Percentiles rank a stretch among this genome's conserved stretches.
Evolutionary conservation across 805 yeast genomes (phyloP).

Genomic region (Barnettozyma californica): DNA sequence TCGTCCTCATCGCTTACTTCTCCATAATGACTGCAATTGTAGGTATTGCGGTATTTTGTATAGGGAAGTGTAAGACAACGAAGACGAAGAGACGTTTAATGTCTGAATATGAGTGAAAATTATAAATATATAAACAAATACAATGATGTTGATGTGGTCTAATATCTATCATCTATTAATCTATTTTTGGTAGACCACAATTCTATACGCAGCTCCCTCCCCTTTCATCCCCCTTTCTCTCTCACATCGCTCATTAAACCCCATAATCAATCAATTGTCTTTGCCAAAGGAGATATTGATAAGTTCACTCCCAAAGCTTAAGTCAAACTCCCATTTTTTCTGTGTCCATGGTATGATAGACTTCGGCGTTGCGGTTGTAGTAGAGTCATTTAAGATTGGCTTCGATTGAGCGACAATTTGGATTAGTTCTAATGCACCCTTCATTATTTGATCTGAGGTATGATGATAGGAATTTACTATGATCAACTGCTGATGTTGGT

Average conservation of each 20-base stretch:
- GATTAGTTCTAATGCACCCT: too few species aligned
- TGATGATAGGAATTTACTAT: too few species aligned
- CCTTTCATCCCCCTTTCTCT: too few species aligned
- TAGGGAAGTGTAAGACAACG: neutral
- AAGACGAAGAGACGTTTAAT: neutral
- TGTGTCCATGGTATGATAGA: neutral
- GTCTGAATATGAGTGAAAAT: neutral
- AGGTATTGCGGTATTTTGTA: slow-evolving; percentile 1
- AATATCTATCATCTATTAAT: neutral
- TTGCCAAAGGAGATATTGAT: neutral
- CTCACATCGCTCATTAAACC: too few species aligned
- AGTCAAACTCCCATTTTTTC: neutral
- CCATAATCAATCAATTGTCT: neutral
- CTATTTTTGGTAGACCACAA: too few species aligned
- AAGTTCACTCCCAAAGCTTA: neutral
- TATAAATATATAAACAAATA: too few species aligned
- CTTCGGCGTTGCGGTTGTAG: neutral
- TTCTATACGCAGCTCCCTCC: too few species aligned
- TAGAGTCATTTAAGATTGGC: neutral
- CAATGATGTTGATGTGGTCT: neutral
- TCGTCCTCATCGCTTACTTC: slow-evolving; percentile 27
- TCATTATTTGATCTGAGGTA: too few species aligned
- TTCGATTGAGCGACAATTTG: neutral
- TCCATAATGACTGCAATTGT: slow-evolving; percentile 23
- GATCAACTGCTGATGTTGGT: too few species aligned